A percentile compares a stretch with the other conserved stretches of the same genome.
Evolutionary conservation across 257 asterid species (phyloP).

Genomic region (Rehmannia glutinosa): DNA sequence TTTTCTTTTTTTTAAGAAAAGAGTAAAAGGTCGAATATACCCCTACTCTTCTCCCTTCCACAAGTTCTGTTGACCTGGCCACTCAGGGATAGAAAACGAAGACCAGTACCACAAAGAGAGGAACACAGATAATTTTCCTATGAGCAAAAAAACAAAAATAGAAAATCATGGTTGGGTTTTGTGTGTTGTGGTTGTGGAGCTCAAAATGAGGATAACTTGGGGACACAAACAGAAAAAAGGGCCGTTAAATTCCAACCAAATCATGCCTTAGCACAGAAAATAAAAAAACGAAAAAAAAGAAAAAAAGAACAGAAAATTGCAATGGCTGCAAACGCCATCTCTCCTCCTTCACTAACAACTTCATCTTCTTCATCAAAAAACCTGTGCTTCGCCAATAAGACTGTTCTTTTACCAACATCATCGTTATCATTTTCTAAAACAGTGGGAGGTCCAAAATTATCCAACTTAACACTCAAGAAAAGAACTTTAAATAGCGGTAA

Average conservation of each 20-base stretch:
- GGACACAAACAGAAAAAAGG: slow-evolving; percentile 17
- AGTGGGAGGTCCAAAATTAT: slow-evolving; percentile 22
- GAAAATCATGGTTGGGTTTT: slow-evolving; percentile 17
- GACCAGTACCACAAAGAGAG: too few species aligned
- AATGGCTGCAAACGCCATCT: slow-evolving; percentile 47
- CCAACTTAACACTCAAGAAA: slow-evolving; percentile 28
- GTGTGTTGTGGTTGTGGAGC: slow-evolving; percentile 19
- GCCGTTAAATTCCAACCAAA: slow-evolving; percentile 27
- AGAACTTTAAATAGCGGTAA: slow-evolving; percentile 1
- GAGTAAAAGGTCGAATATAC: background rate
- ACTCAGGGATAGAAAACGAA: too few species aligned
- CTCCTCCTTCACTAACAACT: slow-evolving; percentile 35
- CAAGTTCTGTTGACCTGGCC: too few species aligned
- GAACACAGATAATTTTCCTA: background rate
- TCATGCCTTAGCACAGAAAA: background rate
- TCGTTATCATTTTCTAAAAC: slow-evolving; percentile 14
- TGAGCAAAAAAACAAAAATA: background rate
- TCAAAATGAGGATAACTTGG: slow-evolving; percentile 31
- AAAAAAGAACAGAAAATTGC: background rate
- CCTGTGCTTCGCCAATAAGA: slow-evolving; percentile 19
- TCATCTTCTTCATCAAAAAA: slow-evolving; percentile 23
- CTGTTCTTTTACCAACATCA: slow-evolving; percentile 25
- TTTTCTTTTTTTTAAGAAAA: background rate
- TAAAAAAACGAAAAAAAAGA: background rate
- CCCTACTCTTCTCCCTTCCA: background rate